Base-by-base conservation (phyloP, 2,329 filamentous ascomycete species). In the Aspergillus jensenii region DNA sequence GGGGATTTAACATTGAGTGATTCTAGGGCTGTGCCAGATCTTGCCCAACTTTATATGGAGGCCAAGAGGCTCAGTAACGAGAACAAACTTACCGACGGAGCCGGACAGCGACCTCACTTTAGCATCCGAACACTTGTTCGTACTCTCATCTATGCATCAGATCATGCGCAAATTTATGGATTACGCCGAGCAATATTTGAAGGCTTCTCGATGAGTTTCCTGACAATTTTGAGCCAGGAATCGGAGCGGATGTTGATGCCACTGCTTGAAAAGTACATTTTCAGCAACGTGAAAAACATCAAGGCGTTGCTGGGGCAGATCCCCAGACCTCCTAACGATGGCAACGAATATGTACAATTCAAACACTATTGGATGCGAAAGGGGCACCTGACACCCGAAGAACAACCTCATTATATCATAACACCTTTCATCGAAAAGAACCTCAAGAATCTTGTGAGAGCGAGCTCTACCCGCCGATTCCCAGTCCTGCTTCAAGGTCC, bases 191-290 rank as follows among this genome's bases (percentile, higher is more conserved):
- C 93, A 11, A 79, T 98, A 1, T 96, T 90, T 62, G 95, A 99
- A 79, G 96, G 95, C 0, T 98, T 98, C 71, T 92, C 91, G 15
- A 99, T 99, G 96, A 95, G 93, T 50, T 99, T 99, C 69, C 79
- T 97, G 56, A 99, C 96, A 0, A 84, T 97, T 6, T 81, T 99
- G 12, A 88, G 93, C 68, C 84, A 86, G 67, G 85, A 89, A 31
- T 98, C 95, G 0, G 92, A 96, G 72, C 83, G 85, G 59, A 79
- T 92, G 50, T 82, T 98, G 4, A 79, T 89, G 47, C 91, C 93
- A 1, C 77, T 96, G 25, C 91, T 99, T 53, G 85, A 90, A 56
- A 87, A 91, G 63, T 84, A 95, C 68, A 82, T 99, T 2, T 86
- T 96, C 19, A 86, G 86, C 35, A 87, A 84, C 65, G 83, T 89